Base-by-base conservation (phyloP, 78 protist genomes). In the Dictyostelium purpureum region DNA sequence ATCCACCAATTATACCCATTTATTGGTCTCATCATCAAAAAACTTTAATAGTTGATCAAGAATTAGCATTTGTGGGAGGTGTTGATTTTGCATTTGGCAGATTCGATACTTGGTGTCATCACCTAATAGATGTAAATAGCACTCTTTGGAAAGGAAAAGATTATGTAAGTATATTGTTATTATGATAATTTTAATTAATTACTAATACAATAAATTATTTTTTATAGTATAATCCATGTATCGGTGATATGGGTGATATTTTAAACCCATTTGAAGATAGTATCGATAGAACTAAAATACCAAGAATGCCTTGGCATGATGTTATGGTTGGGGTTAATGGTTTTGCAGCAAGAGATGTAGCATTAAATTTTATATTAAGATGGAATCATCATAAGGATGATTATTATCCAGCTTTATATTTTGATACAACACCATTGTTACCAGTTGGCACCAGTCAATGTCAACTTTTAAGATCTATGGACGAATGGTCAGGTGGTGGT, bases 241-340 rank as follows among this genome's bases (percentile, higher is more conserved):
- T 73, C n/a, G 88, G 88, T 40, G 88, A 79, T 47, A 79, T 88
- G 88, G 94, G 92, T 21, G 92, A 79, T 65, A 76, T 79, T 42
- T 43, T 88, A 33, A 18, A 54, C 18, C 94, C 94, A 38, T 28
- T 37, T 45, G 88, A 79, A 56, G 94, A 90, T 45, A 74, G 80
- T 24, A 80, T 90, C 6, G 94, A 90, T 70, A 77, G 94, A 54
- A 73, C 67, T 45, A 90, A 75, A 10, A 49, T 77, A 31, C 91
- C 95, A n/a, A 59, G 95, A 77, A 92, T 92, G 95, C 91, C 95
- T 26, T 92, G 95, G 95, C 95, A 92, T 75, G 95, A 92, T 77
- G 78, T 92, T 16, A 73, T 81, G 83, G 69, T 85, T 11, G 81
- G 90, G 16, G 82, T 92, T 31, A 87, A 92, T 80, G 95, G 91